Evolutionary conservation across 225 moss, liverwort and hornwort genomes (phyloP).

Genomic region (Thuidium tamariscinum): DNA sequence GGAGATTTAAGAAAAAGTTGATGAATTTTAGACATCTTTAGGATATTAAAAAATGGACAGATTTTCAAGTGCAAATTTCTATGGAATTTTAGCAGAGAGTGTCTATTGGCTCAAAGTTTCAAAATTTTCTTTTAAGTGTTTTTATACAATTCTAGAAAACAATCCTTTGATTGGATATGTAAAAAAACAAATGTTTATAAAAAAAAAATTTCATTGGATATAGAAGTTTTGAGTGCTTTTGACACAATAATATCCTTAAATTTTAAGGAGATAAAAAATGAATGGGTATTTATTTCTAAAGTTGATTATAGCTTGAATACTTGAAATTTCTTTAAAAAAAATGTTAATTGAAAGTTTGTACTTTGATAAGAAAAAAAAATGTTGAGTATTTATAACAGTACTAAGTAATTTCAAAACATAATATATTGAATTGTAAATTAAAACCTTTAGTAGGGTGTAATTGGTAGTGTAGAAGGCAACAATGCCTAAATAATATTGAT

Average conservation of each 20-base stretch:
- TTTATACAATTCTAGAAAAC: fast-evolving
- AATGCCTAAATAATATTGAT: too few species aligned
- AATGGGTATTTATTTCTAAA: fast-evolving
- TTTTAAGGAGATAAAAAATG: fast-evolving
- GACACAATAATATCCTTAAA: fast-evolving
- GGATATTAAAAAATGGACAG: neutral
- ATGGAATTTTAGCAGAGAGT: neutral
- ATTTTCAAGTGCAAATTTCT: fast-evolving
- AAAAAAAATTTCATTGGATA: neutral
- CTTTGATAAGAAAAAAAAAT: fast-evolving
- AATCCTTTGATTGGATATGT: fast-evolving
- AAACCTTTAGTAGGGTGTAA: fast-evolving
- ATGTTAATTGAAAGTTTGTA: neutral
- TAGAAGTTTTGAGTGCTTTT: too few species aligned
- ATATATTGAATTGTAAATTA: neutral
- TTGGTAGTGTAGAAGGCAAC: too few species aligned
- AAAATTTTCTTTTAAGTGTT: neutral
- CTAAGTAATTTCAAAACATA: neutral
- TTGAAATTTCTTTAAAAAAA: fast-evolving
- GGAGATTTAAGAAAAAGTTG: neutral
- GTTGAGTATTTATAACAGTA: neutral
- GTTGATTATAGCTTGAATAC: neutral
- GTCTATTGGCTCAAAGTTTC: neutral
- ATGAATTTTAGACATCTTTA: neutral
- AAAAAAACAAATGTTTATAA: neutral